Base-by-base conservation (phyloP, 108 stramenopile genomes). In the Skeletonema marinoi region DNA sequence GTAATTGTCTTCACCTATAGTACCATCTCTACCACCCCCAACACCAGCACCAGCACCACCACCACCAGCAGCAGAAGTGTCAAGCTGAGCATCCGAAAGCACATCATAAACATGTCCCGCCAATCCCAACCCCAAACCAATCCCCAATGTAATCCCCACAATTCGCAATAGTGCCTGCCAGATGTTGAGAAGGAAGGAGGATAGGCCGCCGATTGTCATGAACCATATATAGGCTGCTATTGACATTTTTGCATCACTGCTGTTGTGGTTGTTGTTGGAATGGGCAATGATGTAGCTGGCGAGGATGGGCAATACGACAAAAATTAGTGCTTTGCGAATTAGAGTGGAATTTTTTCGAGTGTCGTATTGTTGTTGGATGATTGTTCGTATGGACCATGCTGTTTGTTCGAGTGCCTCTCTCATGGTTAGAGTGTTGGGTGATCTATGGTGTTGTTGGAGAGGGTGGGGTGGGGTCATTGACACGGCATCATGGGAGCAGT, bases 71-170 rank as follows among this genome's bases (percentile, higher is more conserved):
- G 3, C 42, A 14, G 39, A 2, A 68, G 35, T 69, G 69, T 75
- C 46, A 13, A 32, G 36, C 50, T 29, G 6, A 60, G 25, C 35
- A 54, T 80, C 74, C 46, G 88, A 74, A 61, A 90, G 58, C 44
- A 74, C 80, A 60, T 92, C 89, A 60, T 87, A 87, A 25, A 94
- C 85, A 65, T 94, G 90, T 42, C 81, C 73, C 10, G 91, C 91
- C 66, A 92, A 78, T 5, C 93, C 90, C 46, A 90, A 66, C 10
- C 93, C 93, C 32, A 94, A 30, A 12, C 87, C 93, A 32, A 91
- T 67, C 1, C 93, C 91, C 12, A 91, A 59, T n/a, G 89, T 62
- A 10, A 78, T 68, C 8, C 88, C 90, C 14, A 87, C 25, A 6
- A 88, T 73, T 35, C 82, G 70, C 35, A 84, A 32, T 3, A 79